Evolutionary conservation across 1,284 basidiomycete species (phyloP).

Genomic region (Malassezia brasiliensis): DNA sequence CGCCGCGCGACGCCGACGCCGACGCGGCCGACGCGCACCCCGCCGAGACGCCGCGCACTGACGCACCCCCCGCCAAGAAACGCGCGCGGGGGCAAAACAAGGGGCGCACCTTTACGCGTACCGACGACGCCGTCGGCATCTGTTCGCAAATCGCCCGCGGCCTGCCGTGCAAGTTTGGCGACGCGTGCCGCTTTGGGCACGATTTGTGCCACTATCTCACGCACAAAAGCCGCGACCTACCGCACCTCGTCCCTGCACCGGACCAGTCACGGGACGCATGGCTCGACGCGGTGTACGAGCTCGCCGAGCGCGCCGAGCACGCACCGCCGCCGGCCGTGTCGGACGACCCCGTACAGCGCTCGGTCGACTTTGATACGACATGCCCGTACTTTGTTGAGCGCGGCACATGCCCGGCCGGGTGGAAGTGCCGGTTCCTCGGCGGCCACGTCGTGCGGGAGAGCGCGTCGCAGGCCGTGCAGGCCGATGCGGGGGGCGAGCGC

Average conservation of each 20-base stretch:
- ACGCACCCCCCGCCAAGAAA: slow-evolving; percentile 2
- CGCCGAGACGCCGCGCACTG: not conserved
- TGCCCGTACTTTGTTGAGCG: slow-evolving; percentile 67
- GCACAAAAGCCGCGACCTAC: slow-evolving; percentile 12
- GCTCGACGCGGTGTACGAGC: slow-evolving; percentile 6
- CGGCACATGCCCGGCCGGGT: slow-evolving; percentile 74
- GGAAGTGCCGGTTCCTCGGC: slow-evolving; percentile 81
- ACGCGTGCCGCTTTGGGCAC: slow-evolving; percentile 15
- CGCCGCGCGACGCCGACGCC: not conserved
- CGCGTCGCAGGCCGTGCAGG: slow-evolving; percentile 12
- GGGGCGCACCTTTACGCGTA: slow-evolving; percentile 13
- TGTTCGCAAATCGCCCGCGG: slow-evolving; percentile 10
- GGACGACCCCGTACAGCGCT: slow-evolving; percentile 33
- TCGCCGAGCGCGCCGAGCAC: not conserved
- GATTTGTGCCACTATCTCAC: slow-evolving; percentile 14
- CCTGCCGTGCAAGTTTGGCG: slow-evolving; percentile 8
- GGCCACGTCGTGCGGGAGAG: slow-evolving; percentile 54
- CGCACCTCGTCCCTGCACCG: not conserved
- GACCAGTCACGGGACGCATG: not conserved
- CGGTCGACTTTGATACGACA: slow-evolving; percentile 54
- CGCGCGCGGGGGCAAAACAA: slow-evolving; percentile 19
- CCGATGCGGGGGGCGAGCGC: slow-evolving; percentile 5
- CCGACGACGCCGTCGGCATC: slow-evolving; percentile 7
- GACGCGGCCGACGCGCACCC: not conserved
- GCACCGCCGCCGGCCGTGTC: not conserved